These are phyloP conservation scores for Exophiala viscosa DNA, from an alignment of 2,329 filamentous ascomycete genomes.

Conservation along the genomic window DNA sequence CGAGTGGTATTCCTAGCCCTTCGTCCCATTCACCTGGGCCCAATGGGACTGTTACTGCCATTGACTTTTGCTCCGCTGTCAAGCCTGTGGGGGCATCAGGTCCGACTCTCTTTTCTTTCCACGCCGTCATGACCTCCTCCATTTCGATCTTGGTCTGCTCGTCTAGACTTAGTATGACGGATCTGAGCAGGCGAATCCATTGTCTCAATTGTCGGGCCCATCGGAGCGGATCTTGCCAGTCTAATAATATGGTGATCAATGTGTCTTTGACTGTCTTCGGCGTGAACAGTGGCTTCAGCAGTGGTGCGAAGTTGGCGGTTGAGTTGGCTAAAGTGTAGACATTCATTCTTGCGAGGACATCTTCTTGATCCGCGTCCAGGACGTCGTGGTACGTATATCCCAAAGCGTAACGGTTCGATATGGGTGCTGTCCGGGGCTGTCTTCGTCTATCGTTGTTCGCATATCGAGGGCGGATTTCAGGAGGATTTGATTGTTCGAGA, in stretches of 20 bases:
- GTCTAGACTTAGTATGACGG: constrained; percentile 69
- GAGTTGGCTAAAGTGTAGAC: constrained; percentile 85
- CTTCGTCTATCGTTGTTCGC: constrained; percentile 50
- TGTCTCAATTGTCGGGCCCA: constrained; percentile 86
- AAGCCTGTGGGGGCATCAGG: constrained; percentile 58
- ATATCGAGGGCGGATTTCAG: constrained; percentile 38
- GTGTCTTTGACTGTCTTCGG: constrained; percentile 80
- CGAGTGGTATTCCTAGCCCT: constrained; percentile 77
- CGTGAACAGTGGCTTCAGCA: constrained; percentile 79
- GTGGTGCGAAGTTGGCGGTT: constrained; percentile 73
- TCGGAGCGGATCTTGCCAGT: constrained; percentile 90
- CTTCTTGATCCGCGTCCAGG: constrained; percentile 91
- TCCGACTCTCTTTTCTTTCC: constrained; percentile 65
- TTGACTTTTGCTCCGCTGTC: constrained; percentile 45
- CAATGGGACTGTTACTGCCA: constrained; percentile 49
- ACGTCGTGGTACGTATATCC: constrained; percentile 96
- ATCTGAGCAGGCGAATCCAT: constrained; percentile 82
- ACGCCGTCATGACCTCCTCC: constrained; percentile 78
- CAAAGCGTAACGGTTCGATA: constrained; percentile 87
- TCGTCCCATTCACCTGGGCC: constrained; percentile 94
- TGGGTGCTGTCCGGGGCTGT: constrained; percentile 62
- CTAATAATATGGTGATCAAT: constrained; percentile 83
- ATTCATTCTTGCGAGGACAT: constrained; percentile 84
- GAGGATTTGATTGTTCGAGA: constrained; percentile 56
- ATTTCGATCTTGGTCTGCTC: constrained; percentile 75